Evolutionary conservation across 2,329 filamentous ascomycete species (phyloP), one percentile per base, ranked within the genome.

Genomic region (Rutstroemia sp.): DNA sequence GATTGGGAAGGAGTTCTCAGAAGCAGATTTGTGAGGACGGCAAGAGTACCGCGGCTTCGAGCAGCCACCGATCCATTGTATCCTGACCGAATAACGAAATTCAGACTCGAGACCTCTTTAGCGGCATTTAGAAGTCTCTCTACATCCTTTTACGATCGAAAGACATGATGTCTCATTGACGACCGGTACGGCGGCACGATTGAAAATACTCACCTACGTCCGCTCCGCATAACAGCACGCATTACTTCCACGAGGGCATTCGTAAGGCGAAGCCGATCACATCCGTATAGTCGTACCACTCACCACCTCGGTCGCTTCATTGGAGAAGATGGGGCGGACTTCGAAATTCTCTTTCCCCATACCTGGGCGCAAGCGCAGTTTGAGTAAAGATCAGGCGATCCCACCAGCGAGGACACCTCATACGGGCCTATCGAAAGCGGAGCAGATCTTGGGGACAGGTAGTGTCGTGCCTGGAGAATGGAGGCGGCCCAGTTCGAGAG

Each of bases 301-400:
- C 27, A 46, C 38, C 27, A 10, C 27, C 25, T 16, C 48, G 19
- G 27, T 44, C 25, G 30, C 46, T 47, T 44, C 45, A 30, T 19
- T 45, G 19, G 49, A 49, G 56, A 63, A 58, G 45, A 71, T 71
- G 69, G 64, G 67, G 52, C 66, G 66, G 59, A 65, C 63, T 25
- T 69, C 69, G 37, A 71, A 71, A 59, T 70, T 70, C 58, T 69
- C 64, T 6, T 71, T 71, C 56, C 69, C 68, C 23, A 60, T 71
- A 16, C 69, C 69, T 50, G 67, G 67, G 18, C 65, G 67, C 45
- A 70, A 63, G 58, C 54, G 62, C 44, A 49, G 50, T 47, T 46
- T 57, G 23, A 41, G 56, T 38, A 59, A 48, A 12, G 60, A 60
- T 56, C 58, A 59, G n/a, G 18, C 34, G 14, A 54, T 30, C 23